Conservation (phyloP, 306 rosid genomes). For the Cucurbita pepo region DNA sequence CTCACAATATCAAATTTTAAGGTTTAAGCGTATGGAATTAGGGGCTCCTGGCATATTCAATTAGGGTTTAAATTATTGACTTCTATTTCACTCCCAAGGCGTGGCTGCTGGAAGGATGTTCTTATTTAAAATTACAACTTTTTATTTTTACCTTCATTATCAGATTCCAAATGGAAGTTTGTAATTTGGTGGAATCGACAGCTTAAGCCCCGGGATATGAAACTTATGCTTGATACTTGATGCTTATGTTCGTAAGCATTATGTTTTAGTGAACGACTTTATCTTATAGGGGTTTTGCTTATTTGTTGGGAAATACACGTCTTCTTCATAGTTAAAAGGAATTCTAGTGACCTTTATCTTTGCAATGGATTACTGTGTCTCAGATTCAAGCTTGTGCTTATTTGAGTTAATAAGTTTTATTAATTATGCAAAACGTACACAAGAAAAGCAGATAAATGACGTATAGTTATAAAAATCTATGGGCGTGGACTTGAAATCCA, state of each 20-base stretch:
- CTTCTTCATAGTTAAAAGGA: neutral
- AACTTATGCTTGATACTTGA: neutral
- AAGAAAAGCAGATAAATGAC: neutral
- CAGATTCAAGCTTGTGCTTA: neutral
- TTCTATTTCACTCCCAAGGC: neutral
- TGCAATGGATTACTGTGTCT: too few species aligned
- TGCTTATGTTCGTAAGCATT: neutral
- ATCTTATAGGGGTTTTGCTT: neutral
- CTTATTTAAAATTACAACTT: neutral
- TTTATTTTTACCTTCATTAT: neutral
- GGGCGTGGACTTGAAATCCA: neutral
- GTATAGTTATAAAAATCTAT: neutral
- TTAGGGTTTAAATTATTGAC: neutral
- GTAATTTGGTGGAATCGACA: neutral
- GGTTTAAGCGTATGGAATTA: neutral
- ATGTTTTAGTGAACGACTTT: neutral
- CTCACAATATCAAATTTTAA: neutral
- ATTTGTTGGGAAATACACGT: neutral
- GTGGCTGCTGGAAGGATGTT: neutral
- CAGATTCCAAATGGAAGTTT: neutral
- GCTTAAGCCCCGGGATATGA: neutral
- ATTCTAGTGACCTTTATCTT: neutral
- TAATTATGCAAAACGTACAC: neutral
- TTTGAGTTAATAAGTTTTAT: neutral
- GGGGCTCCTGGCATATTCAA: neutral